phyloP scores from a whole-genome alignment of 139 green algal species.

The Tetradesmus obliquus region DNA sequence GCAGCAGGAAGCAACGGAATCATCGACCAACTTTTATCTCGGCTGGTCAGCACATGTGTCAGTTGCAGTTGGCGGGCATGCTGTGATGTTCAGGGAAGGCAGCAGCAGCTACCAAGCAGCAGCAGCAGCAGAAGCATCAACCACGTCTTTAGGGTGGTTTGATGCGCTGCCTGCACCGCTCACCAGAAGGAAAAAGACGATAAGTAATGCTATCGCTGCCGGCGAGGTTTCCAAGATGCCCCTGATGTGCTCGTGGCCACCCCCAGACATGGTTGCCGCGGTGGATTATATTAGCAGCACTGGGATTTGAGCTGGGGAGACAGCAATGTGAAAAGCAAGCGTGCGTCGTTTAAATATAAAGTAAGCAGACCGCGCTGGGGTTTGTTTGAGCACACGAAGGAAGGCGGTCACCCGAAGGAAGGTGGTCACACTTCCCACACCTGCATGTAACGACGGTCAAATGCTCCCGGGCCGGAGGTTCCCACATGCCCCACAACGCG shows the following conservation, averaged over 20 bases:
- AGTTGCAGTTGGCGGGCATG: neutral
- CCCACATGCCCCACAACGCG: neutral
- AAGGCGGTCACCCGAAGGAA: neutral
- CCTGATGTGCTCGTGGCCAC: neutral
- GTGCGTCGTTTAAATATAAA: too few species aligned
- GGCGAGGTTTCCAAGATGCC: slow-evolving; percentile 23
- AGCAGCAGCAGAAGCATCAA: neutral
- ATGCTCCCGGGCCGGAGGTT: neutral
- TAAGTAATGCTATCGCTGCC: neutral
- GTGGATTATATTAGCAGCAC: neutral
- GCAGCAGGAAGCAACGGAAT: neutral
- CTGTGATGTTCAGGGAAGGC: neutral
- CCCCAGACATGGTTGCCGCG: neutral
- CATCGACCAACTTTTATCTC: neutral
- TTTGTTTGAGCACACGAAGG: too few species aligned
- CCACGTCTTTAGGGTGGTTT: too few species aligned
- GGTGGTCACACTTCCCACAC: neutral
- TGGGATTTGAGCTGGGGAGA: neutral
- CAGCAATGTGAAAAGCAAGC: too few species aligned
- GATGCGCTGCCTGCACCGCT: neutral
- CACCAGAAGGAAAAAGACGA: slow-evolving; percentile 24
- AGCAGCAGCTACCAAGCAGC: neutral
- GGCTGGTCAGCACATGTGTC: too few species aligned
- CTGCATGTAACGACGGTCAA: neutral
- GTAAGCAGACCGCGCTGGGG: too few species aligned